Percentiles rank a stretch among this genome's conserved stretches.
Conservation (phyloP, 164 flowering plant genomes). For the Macadamia integrifolia region DNA sequence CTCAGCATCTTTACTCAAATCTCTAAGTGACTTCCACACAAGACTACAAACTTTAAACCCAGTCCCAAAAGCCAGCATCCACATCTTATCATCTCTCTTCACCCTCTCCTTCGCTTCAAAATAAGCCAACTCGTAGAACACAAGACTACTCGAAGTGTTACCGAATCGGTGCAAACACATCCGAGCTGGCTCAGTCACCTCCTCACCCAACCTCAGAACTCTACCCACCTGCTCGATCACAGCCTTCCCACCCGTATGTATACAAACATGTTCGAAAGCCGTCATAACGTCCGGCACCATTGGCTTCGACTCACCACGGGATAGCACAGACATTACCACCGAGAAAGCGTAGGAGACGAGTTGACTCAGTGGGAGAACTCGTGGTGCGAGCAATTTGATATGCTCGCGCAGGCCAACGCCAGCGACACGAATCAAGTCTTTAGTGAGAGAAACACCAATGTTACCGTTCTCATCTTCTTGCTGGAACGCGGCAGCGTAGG, state of each 20-base stretch:
- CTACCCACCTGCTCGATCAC: conserved; percentile 45
- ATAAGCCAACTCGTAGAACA: conserved; percentile 60
- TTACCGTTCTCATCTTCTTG: conserved; percentile 45
- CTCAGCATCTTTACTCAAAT: conserved; percentile 26
- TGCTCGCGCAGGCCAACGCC: conserved; percentile 31
- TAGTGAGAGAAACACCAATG: conserved; percentile 54
- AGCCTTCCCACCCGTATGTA: conserved; percentile 19
- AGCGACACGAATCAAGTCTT: conserved; percentile 53
- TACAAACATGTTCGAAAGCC: conserved; percentile 53
- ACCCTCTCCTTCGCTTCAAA: conserved; percentile 50
- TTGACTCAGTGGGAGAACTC: conserved; percentile 44
- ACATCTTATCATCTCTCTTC: conserved; percentile 44
- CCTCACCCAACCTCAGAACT: conserved; percentile 30
- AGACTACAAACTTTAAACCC: conserved; percentile 59
- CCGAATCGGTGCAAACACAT: conserved; percentile 48
- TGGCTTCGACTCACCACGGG: conserved; percentile 17
- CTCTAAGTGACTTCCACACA: conserved; percentile 41
- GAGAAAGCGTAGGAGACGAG: conserved; percentile 31
- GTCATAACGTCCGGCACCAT: conserved; percentile 42
- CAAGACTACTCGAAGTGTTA: conserved; percentile 23
- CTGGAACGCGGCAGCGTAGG: conserved; percentile 46
- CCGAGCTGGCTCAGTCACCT: conserved; percentile 52
- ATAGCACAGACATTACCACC: background rate
- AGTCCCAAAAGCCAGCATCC: conserved; percentile 69
- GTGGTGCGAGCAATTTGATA: conserved; percentile 33